These are phyloP conservation scores for Saturnispora ahearnii DNA, from an alignment of 805 yeast species.

Conservation along the genomic window DNA sequence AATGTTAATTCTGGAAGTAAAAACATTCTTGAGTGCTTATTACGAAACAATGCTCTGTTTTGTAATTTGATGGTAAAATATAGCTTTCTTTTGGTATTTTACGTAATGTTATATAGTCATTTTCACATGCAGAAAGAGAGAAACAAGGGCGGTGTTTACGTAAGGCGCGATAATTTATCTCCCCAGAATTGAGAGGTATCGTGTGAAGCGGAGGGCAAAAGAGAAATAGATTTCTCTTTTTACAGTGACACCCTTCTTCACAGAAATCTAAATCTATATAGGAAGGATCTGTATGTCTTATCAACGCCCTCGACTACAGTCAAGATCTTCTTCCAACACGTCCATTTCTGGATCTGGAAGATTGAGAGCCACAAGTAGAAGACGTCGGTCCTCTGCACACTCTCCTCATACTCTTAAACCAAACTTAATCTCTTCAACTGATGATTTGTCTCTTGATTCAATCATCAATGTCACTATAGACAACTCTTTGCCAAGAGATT, in stretches of 20 bases:
- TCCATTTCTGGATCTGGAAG: conserved; percentile 12
- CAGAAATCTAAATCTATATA: not conserved
- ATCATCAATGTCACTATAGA: conserved; percentile 53
- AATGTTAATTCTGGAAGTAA: no score
- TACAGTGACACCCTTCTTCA: not conserved
- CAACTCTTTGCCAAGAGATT: conserved; percentile 70
- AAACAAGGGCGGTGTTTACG: no score
- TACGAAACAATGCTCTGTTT: no score
- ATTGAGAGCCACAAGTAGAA: not conserved
- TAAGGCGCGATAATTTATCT: no score
- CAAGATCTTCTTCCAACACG: conserved; percentile 13
- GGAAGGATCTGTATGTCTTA: not conserved
- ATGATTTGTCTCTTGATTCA: conserved; percentile 2
- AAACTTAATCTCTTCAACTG: not conserved
- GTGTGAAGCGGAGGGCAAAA: no score
- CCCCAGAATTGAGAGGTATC: no score
- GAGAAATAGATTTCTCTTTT: not conserved
- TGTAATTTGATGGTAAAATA: no score
- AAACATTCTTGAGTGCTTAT: no score
- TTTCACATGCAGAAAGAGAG: no score
- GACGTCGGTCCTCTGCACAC: not conserved
- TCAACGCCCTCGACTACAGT: not conserved
- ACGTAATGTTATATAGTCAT: no score
- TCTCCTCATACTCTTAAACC: not conserved
- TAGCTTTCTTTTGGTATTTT: no score